These are phyloP conservation scores for Themeda triandra DNA, from an alignment of 176 grass and related monocot genomes.

Conservation along the genomic window DNA sequence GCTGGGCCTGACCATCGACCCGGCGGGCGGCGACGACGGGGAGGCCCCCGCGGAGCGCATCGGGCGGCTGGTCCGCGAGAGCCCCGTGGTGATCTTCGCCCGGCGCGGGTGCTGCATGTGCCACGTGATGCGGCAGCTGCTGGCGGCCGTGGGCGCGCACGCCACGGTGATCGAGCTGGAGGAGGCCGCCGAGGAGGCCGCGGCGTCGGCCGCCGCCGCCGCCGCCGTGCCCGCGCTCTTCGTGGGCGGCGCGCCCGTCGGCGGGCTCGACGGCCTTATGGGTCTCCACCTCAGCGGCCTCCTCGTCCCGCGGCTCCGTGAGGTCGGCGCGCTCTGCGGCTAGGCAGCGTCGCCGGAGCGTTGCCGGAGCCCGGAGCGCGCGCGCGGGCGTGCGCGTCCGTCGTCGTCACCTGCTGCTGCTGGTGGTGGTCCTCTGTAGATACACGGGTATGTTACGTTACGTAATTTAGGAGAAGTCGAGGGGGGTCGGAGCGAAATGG, in stretches of 20 bases:
- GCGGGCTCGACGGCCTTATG: slow-evolving; percentile 69
- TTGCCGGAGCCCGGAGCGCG: too few relatives aligned
- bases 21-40: neutral
- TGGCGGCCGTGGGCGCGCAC: slow-evolving; percentile 57
- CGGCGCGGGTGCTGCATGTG: slow-evolving; percentile 80
- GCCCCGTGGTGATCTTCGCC: slow-evolving; percentile 74
- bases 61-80: slow-evolving; percentile 53
- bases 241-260: slow-evolving; percentile 58
- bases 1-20: slow-evolving; percentile 51
- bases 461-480: neutral
- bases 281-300: slow-evolving; percentile 60
- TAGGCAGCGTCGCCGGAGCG: neutral
- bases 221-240: slow-evolving; percentile 56
- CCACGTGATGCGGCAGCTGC: slow-evolving; percentile 67
- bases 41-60: slow-evolving; percentile 51
- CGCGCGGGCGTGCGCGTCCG: neutral
- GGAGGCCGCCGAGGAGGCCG: slow-evolving; percentile 51
- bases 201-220: slow-evolving; percentile 17
- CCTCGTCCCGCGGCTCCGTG: slow-evolving; percentile 33
- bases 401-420: neutral
- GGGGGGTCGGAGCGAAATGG: neutral
- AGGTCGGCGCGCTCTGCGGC: slow-evolving; percentile 30
- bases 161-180: slow-evolving; percentile 75
- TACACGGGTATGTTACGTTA: slow-evolving; percentile 2
- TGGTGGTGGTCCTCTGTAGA: neutral